phyloP scores from a whole-genome alignment of 2,329 filamentous ascomycete genomes.

The Dactylellina drechsleri region DNA sequence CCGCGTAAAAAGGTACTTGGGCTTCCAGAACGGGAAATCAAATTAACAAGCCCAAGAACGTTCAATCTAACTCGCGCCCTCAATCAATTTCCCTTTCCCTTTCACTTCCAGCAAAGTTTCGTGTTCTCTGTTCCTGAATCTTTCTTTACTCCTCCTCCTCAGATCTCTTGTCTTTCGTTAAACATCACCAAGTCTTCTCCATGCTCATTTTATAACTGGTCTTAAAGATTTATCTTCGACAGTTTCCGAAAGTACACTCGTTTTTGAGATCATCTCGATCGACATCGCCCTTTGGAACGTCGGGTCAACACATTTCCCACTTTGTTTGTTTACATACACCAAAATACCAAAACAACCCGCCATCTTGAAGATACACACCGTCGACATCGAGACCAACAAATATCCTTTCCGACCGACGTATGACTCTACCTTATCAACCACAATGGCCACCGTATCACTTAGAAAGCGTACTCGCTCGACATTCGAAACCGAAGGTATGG shows the following conservation, averaged over 20 bases:
- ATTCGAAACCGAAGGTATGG: constrained; percentile 46
- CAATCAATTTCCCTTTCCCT: too few species aligned
- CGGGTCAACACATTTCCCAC: constrained; percentile 39
- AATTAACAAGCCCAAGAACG: constrained; percentile 27
- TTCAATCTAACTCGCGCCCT: constrained; percentile 11
- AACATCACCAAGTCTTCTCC: background rate
- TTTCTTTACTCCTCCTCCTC: background rate
- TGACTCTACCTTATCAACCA: constrained; percentile 13
- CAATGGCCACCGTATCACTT: constrained; percentile 35
- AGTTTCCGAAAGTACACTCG: constrained; percentile 14
- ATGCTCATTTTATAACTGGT: constrained; percentile 7
- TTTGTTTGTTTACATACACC: constrained; percentile 49
- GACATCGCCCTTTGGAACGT: constrained; percentile 29
- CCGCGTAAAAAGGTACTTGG: constrained; percentile 43
- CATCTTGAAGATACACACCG: background rate
- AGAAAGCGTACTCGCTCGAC: constrained; percentile 44
- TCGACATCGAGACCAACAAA: constrained; percentile 1
- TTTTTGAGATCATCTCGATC: constrained; percentile 13
- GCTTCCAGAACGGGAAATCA: constrained; percentile 34
- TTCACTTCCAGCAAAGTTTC: too few species aligned
- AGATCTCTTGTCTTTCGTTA: constrained; percentile 1
- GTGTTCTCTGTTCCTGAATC: too few species aligned
- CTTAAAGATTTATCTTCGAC: background rate
- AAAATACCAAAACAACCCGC: background rate
- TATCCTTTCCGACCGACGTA: background rate